Evolutionary conservation across 148 eudicot genomes (phyloP).

Genomic region (Salicornia ramosissima): DNA sequence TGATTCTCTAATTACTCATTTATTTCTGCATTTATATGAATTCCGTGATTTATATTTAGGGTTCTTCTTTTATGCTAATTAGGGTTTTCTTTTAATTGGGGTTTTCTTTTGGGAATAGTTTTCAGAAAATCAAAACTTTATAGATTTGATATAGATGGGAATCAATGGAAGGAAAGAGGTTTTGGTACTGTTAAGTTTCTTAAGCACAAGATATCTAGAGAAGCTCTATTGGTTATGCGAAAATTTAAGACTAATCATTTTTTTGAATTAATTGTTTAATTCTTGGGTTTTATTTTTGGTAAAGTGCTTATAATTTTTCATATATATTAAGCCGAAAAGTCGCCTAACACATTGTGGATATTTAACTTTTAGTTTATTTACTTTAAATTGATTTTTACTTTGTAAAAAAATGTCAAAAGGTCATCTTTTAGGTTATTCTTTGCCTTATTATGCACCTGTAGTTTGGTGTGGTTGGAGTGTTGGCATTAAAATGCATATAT

Average conservation of each 20-base stretch:
- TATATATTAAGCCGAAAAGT: too few species aligned
- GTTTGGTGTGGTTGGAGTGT: too few species aligned
- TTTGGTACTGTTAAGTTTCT: conserved; percentile 76
- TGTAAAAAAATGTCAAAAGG: too few species aligned
- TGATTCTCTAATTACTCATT: not conserved
- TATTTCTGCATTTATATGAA: too few species aligned
- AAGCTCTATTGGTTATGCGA: conserved; percentile 81
- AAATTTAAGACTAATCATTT: conserved; percentile 78
- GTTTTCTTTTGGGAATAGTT: not conserved
- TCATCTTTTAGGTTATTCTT: too few species aligned
- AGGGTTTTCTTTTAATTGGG: conserved; percentile 6
- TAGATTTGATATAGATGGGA: conserved; percentile 88
- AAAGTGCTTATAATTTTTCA: not conserved
- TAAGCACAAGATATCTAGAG: conserved; percentile 70
- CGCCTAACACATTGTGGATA: too few species aligned
- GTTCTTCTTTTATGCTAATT: not conserved
- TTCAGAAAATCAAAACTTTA: conserved; percentile 72
- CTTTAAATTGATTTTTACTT: too few species aligned
- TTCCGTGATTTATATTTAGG: not conserved
- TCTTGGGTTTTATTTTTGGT: not conserved
- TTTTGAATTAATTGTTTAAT: not conserved
- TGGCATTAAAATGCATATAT: too few species aligned
- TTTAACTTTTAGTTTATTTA: too few species aligned
- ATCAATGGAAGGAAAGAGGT: conserved; percentile 95
- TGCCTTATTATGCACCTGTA: too few species aligned